phyloP scores from a whole-genome alignment of 179 eudicot species.

The Nepenthes alata region DNA sequence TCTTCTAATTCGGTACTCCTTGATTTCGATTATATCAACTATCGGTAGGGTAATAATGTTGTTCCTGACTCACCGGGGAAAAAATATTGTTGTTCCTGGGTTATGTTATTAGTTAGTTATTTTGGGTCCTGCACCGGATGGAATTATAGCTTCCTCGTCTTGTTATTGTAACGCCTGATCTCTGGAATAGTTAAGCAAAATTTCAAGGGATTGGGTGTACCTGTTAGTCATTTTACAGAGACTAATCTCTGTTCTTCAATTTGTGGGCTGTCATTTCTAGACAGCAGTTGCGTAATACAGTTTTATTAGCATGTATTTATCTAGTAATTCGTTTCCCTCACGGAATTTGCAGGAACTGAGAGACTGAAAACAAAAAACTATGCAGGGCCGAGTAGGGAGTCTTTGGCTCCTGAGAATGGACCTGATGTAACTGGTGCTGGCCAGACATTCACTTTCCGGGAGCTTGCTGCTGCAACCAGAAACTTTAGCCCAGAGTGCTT shows the following conservation, averaged over 20 bases:
- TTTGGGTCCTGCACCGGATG: neutral
- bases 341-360: slow-evolving; percentile 51
- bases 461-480: slow-evolving; percentile 76
- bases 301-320: neutral
- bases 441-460: slow-evolving; percentile 76
- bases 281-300: neutral
- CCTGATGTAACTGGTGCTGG: slow-evolving; percentile 54
- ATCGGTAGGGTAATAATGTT: too few relatives aligned
- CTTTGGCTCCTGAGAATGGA: slow-evolving; percentile 25
- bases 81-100: too few relatives aligned
- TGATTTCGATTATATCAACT: neutral
- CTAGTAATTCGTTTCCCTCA: neutral
- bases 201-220: neutral
- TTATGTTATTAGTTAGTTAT: too few relatives aligned
- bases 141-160: neutral
- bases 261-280: neutral
- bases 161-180: too few relatives aligned
- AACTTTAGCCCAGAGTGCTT: slow-evolving; percentile 74
- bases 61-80: too few relatives aligned
- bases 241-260: neutral
- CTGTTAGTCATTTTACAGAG: neutral
- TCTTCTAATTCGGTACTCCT: neutral
- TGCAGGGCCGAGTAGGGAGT: slow-evolving; percentile 43
- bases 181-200: too few relatives aligned
- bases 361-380: slow-evolving; percentile 48